Evolutionary conservation across 208 protist species (phyloP).

Genomic region (Crithidia expoeki): DNA sequence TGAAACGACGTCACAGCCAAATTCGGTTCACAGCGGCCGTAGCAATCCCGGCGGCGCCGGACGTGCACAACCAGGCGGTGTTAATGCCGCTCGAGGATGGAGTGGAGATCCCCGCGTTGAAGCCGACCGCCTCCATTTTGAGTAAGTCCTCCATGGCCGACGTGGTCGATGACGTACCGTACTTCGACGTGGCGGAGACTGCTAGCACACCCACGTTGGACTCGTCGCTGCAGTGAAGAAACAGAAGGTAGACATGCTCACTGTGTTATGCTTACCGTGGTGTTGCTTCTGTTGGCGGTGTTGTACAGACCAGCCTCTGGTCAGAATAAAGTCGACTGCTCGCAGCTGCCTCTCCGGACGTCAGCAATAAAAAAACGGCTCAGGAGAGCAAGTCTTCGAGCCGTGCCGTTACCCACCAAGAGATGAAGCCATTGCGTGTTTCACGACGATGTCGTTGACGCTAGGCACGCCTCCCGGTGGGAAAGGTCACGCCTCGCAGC

Average conservation of each 20-base stretch:
- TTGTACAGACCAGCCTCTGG: too few relatives aligned
- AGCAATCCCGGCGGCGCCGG: not conserved
- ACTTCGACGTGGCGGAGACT: not conserved
- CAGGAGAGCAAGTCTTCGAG: too few relatives aligned
- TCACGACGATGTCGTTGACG: too few relatives aligned
- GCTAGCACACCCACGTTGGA: not conserved
- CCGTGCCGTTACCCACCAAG: too few relatives aligned
- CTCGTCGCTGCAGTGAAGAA: not conserved
- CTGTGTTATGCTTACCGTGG: too few relatives aligned
- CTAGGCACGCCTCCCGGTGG: too few relatives aligned
- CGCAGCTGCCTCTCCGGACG: too few relatives aligned
- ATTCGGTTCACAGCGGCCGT: slow-evolving; percentile 24
- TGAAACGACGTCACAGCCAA: slow-evolving; percentile 8
- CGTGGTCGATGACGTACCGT: slow-evolving; percentile 1
- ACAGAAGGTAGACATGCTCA: not conserved
- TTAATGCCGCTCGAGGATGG: slow-evolving; percentile 11
- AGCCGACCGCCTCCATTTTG: slow-evolving; percentile 27
- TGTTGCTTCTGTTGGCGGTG: not conserved
- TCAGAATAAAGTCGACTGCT: too few relatives aligned
- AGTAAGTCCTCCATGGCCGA: slow-evolving; percentile 16
- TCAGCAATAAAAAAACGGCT: too few relatives aligned
- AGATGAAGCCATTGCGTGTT: too few relatives aligned
- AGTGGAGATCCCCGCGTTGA: slow-evolving; percentile 23
- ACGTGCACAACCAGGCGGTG: slow-evolving; percentile 23
- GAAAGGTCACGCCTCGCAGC: too few relatives aligned